Evolutionary conservation across 2,329 filamentous ascomycete species (phyloP).

Genomic region (Arthrobotrys sinensis): DNA sequence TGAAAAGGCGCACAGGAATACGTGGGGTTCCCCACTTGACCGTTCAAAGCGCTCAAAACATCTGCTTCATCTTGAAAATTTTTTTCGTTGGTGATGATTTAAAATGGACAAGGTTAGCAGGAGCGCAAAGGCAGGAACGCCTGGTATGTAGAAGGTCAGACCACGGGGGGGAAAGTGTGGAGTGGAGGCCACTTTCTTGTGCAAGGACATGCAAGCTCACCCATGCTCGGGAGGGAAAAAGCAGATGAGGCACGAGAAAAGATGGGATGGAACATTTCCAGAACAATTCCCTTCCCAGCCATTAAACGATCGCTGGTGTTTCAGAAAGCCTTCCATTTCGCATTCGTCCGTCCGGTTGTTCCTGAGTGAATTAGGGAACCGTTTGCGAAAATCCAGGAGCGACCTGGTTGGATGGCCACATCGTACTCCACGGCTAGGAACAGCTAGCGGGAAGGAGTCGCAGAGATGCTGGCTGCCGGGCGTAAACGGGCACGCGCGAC

Average conservation of each 20-base stretch:
- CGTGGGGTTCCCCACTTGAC: conserved; percentile 24
- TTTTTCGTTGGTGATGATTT: conserved; percentile 19
- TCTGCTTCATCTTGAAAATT: conserved; percentile 21
- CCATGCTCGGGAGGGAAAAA: conserved; percentile 39
- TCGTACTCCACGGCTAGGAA: conserved; percentile 50
- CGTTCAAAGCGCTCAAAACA: conserved; percentile 7
- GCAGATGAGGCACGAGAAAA: conserved; percentile 45
- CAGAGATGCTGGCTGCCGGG: conserved; percentile 41
- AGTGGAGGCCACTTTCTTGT: conserved; percentile 26
- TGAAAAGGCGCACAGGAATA: conserved; percentile 38
- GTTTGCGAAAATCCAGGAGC: conserved; percentile 55
- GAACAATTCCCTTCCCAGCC: conserved; percentile 59
- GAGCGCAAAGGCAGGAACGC: conserved; percentile 39
- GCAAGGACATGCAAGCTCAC: conserved; percentile 30
- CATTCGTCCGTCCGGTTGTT: conserved; percentile 59
- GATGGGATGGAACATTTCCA: conserved; percentile 62
- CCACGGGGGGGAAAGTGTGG: conserved; percentile 11
- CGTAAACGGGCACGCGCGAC: conserved; percentile 43
- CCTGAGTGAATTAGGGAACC: conserved; percentile 61
- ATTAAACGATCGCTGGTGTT: conserved; percentile 40
- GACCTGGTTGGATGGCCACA: conserved; percentile 28
- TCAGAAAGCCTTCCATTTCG: conserved; percentile 49
- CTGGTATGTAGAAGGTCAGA: conserved; percentile 51
- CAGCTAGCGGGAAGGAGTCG: conserved; percentile 38
- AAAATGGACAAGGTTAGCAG: conserved; percentile 46